These are phyloP conservation scores for Spongiforma sp. DNA, from an alignment of 1,284 basidiomycete species.

Conservation along the genomic window DNA sequence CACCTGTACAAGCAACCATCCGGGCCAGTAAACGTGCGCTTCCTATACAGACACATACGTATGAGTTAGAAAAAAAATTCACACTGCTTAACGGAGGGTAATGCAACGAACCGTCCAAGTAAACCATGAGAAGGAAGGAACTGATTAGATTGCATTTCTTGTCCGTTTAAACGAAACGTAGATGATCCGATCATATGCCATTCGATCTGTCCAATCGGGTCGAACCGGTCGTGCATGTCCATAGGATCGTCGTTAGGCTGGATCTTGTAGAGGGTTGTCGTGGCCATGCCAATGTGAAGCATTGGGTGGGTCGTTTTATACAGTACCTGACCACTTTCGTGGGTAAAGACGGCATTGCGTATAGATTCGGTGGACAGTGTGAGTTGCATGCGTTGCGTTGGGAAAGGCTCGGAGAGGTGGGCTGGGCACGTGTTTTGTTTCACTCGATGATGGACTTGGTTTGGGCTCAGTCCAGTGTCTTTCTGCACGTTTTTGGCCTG, in stretches of 20 bases:
- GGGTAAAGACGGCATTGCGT: slow-evolving; percentile 27
- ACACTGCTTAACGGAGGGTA: neutral
- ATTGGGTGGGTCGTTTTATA: slow-evolving; percentile 37
- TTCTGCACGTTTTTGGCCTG: too few species aligned
- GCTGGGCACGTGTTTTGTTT: too few species aligned
- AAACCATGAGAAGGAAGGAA: slow-evolving; percentile 35
- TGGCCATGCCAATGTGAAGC: slow-evolving; percentile 16
- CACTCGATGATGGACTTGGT: too few species aligned
- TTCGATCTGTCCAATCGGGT: slow-evolving; percentile 28
- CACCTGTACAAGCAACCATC: slow-evolving; percentile 31
- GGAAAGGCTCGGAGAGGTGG: neutral
- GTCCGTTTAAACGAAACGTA: slow-evolving; percentile 24
- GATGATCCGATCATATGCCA: slow-evolving; percentile 34
- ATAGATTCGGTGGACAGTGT: slow-evolving; percentile 25
- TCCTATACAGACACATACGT: slow-evolving; percentile 18
- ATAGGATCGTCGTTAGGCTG: slow-evolving; percentile 24
- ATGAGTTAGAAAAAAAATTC: neutral
- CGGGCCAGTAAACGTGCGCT: slow-evolving; percentile 35
- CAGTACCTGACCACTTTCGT: slow-evolving; percentile 31
- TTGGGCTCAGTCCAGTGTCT: too few species aligned
- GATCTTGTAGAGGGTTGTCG: slow-evolving; percentile 34
- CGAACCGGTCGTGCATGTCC: slow-evolving; percentile 37
- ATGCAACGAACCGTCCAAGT: slow-evolving; percentile 25
- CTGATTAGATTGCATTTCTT: slow-evolving; percentile 23
- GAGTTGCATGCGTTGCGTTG: slow-evolving; percentile 23